phyloP scores from a whole-genome alignment of 2,329 filamentous ascomycete genomes.

The Claviceps arundinis region DNA sequence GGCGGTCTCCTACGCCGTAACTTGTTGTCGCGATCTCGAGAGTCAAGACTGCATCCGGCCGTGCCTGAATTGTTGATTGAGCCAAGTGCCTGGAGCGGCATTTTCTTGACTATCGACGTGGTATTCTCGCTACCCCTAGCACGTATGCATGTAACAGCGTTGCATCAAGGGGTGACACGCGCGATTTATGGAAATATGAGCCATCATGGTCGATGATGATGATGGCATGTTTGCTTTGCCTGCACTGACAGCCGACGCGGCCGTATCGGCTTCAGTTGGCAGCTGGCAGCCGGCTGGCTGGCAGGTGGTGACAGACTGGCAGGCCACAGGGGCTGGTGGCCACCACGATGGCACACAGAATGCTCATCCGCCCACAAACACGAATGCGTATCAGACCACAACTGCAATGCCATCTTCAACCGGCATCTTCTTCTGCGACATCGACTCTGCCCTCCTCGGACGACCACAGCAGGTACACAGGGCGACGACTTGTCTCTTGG shows the following conservation, averaged over 20 bases:
- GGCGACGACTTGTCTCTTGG: background rate
- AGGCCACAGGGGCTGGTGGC: background rate
- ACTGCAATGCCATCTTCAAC: background rate
- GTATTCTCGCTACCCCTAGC: background rate
- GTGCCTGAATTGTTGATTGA: background rate
- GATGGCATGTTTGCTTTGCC: background rate
- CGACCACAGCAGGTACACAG: background rate
- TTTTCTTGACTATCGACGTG: background rate
- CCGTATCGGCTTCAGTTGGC: too few relatives aligned
- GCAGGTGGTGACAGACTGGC: background rate
- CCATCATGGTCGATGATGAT: background rate
- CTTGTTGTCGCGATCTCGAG: background rate
- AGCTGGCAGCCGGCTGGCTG: background rate
- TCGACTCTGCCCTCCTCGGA: background rate
- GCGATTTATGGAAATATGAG: background rate
- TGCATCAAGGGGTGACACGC: background rate
- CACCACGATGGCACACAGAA: background rate
- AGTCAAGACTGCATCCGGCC: background rate
- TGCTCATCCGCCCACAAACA: background rate
- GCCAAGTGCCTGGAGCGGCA: background rate
- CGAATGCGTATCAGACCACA: background rate
- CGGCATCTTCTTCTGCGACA: too few relatives aligned
- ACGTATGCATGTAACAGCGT: background rate
- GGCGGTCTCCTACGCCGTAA: too few relatives aligned
- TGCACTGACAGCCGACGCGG: background rate